Evolutionary conservation across 2,329 filamentous ascomycete genomes (phyloP), one percentile per base, ranked within the genome.

Genomic region (Diaporthe citri): DNA sequence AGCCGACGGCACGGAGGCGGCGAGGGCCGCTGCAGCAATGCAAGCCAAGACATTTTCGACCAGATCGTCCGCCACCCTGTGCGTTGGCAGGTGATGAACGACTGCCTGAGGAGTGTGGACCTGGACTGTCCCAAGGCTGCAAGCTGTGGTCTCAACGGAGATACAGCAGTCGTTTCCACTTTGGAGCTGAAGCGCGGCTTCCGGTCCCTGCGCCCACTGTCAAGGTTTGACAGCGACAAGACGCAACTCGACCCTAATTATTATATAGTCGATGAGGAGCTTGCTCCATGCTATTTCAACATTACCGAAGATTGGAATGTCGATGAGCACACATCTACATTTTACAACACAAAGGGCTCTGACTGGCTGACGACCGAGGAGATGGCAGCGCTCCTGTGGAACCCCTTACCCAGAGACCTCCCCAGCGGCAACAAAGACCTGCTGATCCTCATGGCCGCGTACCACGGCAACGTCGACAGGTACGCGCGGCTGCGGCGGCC

Each of bases 381-480:
- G 34, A 39, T 39, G 34, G 15, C 34, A 39, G 34, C 15, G 22
- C 56, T 60, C 13, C 56, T 60, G 34, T 60, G 34, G 34, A 39
- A 15, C 10, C 56, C 56, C 7, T 12, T 60, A 1, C 56, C 56
- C 4, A 22, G 39, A 2, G 56, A 60, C 34, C 56, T 85, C 5
- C 85, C 84, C 8, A 77, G 77, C 0, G 76, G 81, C 2, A 78
- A 83, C 69, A 86, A 86, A 73, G 81, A 85, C 66, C 60, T 83
- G 1, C 79, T 86, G 8, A 83, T 85, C 51, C 75, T 80, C 8
- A 80, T 83, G 76, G 83, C 85, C 0, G 84, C 84, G 4, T 84
- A 82, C 52, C 72, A 81, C 17, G 85, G 84, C 20, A 78, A 86
- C 34, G 77, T 86, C 25, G 85, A 87, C 72, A 80, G 83, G 28